Base-by-base conservation (phyloP, 345 rosid genomes). In the Odontarrhena argentea region DNA sequence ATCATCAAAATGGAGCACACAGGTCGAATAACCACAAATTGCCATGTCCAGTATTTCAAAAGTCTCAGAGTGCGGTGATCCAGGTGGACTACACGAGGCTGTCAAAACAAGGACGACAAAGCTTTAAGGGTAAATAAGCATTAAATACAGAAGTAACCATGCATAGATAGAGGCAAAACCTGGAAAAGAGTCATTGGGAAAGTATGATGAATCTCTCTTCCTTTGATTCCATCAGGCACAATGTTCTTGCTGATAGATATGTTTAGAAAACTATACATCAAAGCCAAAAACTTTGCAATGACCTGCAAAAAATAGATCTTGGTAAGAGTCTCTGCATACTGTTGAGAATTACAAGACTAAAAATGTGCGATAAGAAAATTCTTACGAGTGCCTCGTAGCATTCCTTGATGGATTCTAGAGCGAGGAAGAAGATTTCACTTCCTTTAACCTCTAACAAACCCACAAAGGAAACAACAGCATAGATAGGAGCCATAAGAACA, bases 11-110 rank as follows among this genome's bases (percentile, higher is more conserved):
- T 34, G 11, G 97, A 94, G 70, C 89, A 91, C 68, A 86, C 65
- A 1, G 99, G 99, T 36, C 97, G 85, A 58, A 94, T 82, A 63
- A 84, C 61, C 2, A 91, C 97, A 67, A 91, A 94, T 54, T 94
- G 99, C 99, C 97, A 94, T 50, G 99, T 94, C 97, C 99, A 94
- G 45, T 84, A 73, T 73, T 91, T 94, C 59, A 94, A 82, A 53
- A 83, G 97, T 78, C 60, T 88, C 12, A 94, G 70, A 28, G 84
- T 87, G 5, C 10, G 87, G 46, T 82, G 96, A 79, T 94, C 81
- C 68, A 94, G 71, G 68, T 79, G 84, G 38, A 83, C 88, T 36
- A 87, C 88, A 51, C 11, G 87, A 65, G 95, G 95, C 99, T 94
- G 85, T 76, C 80, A 63, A 2, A 30, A 62, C 46, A 49, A 59